Conservation (phyloP, 768 basidiomycete genomes). For the Calocybe indica region DNA sequence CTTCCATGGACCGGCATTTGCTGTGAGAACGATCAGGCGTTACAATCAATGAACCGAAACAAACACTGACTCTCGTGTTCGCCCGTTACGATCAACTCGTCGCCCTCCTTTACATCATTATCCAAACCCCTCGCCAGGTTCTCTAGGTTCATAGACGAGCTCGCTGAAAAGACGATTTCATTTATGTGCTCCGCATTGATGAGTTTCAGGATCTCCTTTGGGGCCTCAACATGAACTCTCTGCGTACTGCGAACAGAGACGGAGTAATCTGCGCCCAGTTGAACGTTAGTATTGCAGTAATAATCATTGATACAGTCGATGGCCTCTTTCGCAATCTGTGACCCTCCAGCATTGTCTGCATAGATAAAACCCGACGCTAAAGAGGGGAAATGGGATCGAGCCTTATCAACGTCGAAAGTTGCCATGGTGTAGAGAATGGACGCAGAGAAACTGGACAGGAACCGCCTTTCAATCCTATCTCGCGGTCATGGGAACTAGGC, state of each 20-base stretch:
- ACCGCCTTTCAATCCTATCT: too few relatives aligned
- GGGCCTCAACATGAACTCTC: conserved; percentile 43
- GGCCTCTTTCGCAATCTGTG: conserved; percentile 49
- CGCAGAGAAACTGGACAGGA: neutral
- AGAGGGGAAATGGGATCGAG: conserved; percentile 58
- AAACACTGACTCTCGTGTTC: conserved; percentile 66
- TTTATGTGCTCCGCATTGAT: conserved; percentile 58
- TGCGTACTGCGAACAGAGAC: conserved; percentile 45
- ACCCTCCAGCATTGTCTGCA: conserved; percentile 76
- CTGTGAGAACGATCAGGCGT: conserved; percentile 24
- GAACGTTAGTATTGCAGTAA: conserved; percentile 65
- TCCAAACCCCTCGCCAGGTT: conserved; percentile 65
- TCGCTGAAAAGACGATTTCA: conserved; percentile 63
- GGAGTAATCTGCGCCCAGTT: conserved; percentile 67
- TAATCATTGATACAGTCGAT: conserved; percentile 63
- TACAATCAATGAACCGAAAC: neutral
- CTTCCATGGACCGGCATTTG: conserved; percentile 76
- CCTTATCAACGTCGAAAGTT: conserved; percentile 40
- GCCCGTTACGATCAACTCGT: conserved; percentile 73
- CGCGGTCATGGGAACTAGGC: too few relatives aligned
- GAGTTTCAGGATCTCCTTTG: conserved; percentile 46
- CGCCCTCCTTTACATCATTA: conserved; percentile 43
- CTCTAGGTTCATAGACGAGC: conserved; percentile 63
- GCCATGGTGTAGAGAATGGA: conserved; percentile 9
- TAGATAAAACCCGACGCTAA: conserved; percentile 56